Evolutionary conservation across 2,329 filamentous ascomycete species (phyloP).

Genomic region (Cadophora malorum): DNA sequence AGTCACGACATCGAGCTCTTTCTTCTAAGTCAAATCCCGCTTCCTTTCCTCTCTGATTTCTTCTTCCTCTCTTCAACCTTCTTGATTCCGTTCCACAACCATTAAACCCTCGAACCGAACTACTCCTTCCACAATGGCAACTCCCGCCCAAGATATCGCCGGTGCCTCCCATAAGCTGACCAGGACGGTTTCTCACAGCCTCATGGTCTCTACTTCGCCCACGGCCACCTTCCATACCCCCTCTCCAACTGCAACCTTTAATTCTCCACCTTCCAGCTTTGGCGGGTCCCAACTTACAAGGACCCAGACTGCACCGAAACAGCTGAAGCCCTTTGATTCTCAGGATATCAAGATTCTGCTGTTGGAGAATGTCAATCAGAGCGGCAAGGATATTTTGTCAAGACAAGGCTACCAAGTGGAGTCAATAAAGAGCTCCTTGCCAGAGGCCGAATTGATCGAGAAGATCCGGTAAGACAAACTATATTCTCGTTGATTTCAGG

Average conservation of each 20-base stretch:
- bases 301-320: conserved; percentile 64
- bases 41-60: not conserved
- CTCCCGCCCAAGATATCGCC: conserved; percentile 56
- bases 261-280: conserved; percentile 73
- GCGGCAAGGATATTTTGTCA: conserved; percentile 81
- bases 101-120: not conserved
- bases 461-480: conserved; percentile 78
- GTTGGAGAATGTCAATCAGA: conserved; percentile 94
- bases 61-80: not conserved
- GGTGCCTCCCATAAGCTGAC: conserved; percentile 45
- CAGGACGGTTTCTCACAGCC: conserved; percentile 60
- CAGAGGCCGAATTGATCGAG: conserved; percentile 92
- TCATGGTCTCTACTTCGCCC: conserved; percentile 78
- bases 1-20: conserved; percentile 16
- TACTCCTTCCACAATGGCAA: conserved; percentile 35
- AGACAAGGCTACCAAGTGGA: conserved; percentile 97
- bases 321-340: conserved; percentile 92
- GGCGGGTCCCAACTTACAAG: conserved; percentile 52
- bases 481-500: not conserved
- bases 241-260: conserved; percentile 77
- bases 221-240: conserved; percentile 64
- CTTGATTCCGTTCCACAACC: not conserved
- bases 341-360: conserved; percentile 96
- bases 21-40: conserved; percentile 17
- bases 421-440: conserved; percentile 83